phyloP scores from a whole-genome alignment of 2,329 filamentous ascomycete genomes.

The Apiospora koreana region DNA sequence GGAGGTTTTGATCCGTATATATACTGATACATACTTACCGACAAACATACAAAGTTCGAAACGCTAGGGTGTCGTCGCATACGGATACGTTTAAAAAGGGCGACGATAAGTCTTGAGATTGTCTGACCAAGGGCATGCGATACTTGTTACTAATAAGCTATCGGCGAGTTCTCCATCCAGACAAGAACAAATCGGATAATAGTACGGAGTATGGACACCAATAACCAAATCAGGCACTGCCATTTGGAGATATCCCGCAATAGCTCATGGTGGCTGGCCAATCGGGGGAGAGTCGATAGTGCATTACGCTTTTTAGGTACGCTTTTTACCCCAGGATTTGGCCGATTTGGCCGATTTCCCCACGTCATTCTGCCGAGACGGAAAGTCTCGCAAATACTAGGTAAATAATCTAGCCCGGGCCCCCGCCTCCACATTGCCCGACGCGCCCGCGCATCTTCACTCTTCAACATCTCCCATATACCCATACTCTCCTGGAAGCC shows the following conservation, averaged over 20 bases:
- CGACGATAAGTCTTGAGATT: no score
- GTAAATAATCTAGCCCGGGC: not conserved
- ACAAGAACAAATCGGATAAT: no score
- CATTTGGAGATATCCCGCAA: not conserved
- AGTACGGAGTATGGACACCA: no score
- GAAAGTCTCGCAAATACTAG: not conserved
- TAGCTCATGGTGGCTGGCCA: not conserved
- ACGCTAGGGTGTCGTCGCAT: no score
- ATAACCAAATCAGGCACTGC: no score
- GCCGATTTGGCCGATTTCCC: not conserved
- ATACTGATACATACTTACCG: no score
- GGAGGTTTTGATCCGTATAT: no score
- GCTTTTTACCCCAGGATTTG: not conserved
- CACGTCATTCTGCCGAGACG: not conserved
- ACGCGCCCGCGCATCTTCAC: conserved; percentile 7
- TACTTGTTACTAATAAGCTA: no score
- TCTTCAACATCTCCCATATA: not conserved
- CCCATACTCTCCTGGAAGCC: not conserved
- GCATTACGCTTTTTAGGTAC: not conserved
- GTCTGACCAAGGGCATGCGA: no score
- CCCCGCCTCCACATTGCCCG: not conserved
- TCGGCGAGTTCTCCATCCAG: no score
- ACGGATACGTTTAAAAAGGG: no score
- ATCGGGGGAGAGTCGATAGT: not conserved
- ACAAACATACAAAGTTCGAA: no score